Evolutionary conservation across 306 rosid genomes (phyloP).

Genomic region (Malus sylvestris): DNA sequence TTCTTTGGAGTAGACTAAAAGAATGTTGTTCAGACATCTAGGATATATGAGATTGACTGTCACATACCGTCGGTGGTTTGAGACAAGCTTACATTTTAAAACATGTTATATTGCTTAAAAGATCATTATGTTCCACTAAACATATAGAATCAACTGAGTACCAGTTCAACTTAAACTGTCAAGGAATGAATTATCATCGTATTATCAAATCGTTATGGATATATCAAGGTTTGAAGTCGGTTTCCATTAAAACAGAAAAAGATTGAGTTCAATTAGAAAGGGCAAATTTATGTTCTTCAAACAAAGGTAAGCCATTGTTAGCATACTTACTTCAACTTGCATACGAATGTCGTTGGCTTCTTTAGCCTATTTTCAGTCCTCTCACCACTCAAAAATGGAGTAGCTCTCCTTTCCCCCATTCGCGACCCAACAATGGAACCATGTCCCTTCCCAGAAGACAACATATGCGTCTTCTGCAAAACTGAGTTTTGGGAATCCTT

Average conservation of each 20-base stretch:
- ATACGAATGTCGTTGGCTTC: constrained; percentile 95
- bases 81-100: background rate
- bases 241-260: background rate
- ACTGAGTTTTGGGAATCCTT: constrained; percentile 76
- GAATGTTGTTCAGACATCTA: background rate
- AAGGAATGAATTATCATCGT: background rate
- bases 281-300: background rate
- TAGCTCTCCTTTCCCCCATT: constrained; percentile 69
- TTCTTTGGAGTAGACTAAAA: background rate
- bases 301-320: constrained; percentile 15
- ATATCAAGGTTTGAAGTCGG: background rate
- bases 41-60: background rate
- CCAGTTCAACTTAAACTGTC: background rate
- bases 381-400: constrained; percentile 75
- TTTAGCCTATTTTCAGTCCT: constrained; percentile 93
- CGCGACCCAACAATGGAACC: constrained; percentile 82
- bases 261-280: background rate
- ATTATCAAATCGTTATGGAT: background rate
- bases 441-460: constrained; percentile 75
- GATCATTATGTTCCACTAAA: background rate
- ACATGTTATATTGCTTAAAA: background rate
- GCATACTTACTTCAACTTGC: constrained; percentile 89
- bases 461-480: constrained; percentile 62
- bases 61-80: background rate
- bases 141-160: background rate